Evolutionary conservation across 75 land plant species (phyloP).

Genomic region (Picea sitchensis): DNA sequence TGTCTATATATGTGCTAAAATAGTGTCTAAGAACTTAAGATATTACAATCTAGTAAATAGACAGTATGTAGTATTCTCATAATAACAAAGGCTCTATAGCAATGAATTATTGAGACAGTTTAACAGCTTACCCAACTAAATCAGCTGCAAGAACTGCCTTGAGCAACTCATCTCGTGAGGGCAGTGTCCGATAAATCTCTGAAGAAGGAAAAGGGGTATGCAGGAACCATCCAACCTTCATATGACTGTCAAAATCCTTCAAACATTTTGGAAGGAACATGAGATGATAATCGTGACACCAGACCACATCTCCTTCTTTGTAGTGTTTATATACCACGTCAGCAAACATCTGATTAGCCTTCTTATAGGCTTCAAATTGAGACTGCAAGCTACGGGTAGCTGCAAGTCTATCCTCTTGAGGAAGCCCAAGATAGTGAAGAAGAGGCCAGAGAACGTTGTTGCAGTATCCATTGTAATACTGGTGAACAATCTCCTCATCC

Average conservation of each 20-base stretch:
- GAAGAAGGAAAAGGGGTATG: conserved; percentile 64
- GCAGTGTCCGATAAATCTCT: conserved; percentile 51
- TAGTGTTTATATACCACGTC: conserved; percentile 30
- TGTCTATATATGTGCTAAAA: no score
- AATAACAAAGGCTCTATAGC: background rate
- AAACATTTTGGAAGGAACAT: conserved; percentile 52
- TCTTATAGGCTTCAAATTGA: conserved; percentile 51
- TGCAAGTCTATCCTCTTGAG: conserved; percentile 60
- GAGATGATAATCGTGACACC: conserved; percentile 63
- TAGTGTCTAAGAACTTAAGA: background rate
- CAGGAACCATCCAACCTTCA: conserved; percentile 63
- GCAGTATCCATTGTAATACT: conserved; percentile 63
- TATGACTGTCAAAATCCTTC: conserved; percentile 34
- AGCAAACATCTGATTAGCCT: conserved; percentile 50
- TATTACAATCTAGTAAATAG: background rate
- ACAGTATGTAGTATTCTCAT: background rate
- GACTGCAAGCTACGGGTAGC: conserved; percentile 51
- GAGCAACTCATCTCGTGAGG: conserved; percentile 49
- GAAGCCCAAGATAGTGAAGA: conserved; percentile 58
- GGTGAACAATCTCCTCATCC: conserved; percentile 55
- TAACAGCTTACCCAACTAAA: conserved; percentile 40
- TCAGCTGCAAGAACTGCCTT: conserved; percentile 56
- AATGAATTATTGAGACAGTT: background rate
- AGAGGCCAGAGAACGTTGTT: conserved; percentile 67
- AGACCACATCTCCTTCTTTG: conserved; percentile 48